Evolutionary conservation across 2,329 filamentous ascomycete species (phyloP).

Genomic region (Fusarium hostae): DNA sequence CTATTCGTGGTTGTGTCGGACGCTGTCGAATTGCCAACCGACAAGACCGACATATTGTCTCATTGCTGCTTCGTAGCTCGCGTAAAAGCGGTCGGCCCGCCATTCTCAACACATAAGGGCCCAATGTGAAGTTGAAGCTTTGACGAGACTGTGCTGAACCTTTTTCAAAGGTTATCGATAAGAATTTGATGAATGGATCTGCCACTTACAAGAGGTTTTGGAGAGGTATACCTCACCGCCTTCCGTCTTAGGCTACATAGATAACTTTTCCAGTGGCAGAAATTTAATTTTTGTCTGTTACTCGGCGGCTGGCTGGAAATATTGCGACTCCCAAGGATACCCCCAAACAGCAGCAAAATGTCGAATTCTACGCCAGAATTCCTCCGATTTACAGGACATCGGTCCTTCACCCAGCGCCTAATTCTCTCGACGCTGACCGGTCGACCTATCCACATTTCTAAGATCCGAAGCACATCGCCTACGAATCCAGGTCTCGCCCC

Average conservation of each 20-base stretch:
- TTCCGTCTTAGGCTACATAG: conserved; percentile 27
- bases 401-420: conserved; percentile 83
- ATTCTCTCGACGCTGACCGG: conserved; percentile 92
- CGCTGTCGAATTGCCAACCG: conserved; percentile 46
- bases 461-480: conserved; percentile 88
- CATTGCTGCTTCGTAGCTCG: conserved; percentile 50
- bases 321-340: conserved; percentile 39
- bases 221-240: conserved; percentile 43
- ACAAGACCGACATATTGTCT: conserved; percentile 54
- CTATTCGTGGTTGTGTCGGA: conserved; percentile 42
- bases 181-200: conserved; percentile 26
- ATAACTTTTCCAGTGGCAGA: conserved; percentile 48
- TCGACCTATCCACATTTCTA: conserved; percentile 87
- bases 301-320: conserved; percentile 23
- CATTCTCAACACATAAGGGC: conserved; percentile 44
- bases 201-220: conserved; percentile 9
- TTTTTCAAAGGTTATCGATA: conserved; percentile 50
- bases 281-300: conserved; percentile 50
- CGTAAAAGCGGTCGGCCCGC: conserved; percentile 50
- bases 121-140: conserved; percentile 9
- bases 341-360: conserved; percentile 49
- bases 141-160: conserved; percentile 31
- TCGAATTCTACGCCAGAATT: conserved; percentile 61
- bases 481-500: conserved; percentile 89
- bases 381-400: conserved; percentile 85